phyloP scores from a whole-genome alignment of 768 basidiomycete genomes.

The Cubamyces lactineus region DNA sequence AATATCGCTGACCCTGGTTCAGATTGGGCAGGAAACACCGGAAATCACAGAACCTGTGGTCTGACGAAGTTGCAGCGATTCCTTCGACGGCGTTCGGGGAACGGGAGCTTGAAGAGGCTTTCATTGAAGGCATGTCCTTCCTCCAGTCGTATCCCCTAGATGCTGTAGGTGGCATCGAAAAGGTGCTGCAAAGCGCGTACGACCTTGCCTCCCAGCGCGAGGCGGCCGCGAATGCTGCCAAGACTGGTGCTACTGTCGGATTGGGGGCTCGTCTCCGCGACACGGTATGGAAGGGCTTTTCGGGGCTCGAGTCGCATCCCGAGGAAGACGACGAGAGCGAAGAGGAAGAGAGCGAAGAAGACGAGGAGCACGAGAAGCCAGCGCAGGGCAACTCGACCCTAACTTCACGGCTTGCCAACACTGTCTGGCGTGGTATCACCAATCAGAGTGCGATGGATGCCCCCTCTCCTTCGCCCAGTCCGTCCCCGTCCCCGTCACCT shows the following conservation, averaged over 20 bases:
- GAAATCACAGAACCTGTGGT: constrained; percentile 56
- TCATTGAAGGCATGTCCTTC: constrained; percentile 65
- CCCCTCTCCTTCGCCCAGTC: constrained; percentile 41
- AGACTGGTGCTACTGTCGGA: constrained; percentile 34
- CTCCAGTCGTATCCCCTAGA: constrained; percentile 68
- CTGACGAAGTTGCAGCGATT: constrained; percentile 43
- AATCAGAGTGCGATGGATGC: constrained; percentile 76
- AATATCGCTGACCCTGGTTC: constrained; percentile 3
- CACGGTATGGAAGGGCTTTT: constrained; percentile 69
- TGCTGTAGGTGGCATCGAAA: constrained; percentile 69
- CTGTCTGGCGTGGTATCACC: constrained; percentile 78
- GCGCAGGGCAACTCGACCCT: constrained; percentile 40
- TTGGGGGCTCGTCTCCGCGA: constrained; percentile 60
- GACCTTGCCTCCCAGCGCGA: constrained; percentile 60
- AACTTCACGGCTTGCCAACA: constrained; percentile 58
- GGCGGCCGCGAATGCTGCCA: constrained; percentile 38
- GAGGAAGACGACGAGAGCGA: constrained; percentile 38
- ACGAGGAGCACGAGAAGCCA: constrained; percentile 11
- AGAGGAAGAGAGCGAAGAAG: constrained; percentile 32
- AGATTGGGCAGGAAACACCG: constrained; percentile 57
- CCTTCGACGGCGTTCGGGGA: constrained; percentile 49
- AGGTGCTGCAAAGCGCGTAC: constrained; percentile 65
- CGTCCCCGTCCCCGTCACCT: constrained; percentile 18
- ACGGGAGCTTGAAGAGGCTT: constrained; percentile 63
- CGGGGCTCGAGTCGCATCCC: constrained; percentile 38